Evolutionary conservation across 2,329 filamentous ascomycete genomes (phyloP).

Genomic region (Lachnellula arida): DNA sequence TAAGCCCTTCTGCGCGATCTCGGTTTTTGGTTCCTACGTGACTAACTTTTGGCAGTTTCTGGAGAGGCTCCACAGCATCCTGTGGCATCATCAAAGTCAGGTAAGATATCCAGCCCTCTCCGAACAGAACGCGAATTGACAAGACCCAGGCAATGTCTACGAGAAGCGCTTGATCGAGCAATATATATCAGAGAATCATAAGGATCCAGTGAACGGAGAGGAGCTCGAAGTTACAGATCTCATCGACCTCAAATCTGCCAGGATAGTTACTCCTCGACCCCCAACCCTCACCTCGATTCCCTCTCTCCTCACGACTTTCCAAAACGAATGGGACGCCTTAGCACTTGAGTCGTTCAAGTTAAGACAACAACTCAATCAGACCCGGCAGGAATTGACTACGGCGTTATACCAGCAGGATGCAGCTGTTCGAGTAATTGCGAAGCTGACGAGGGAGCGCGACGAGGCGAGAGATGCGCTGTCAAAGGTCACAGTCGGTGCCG

Average conservation of each 20-base stretch:
- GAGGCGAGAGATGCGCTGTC: slow-evolving; percentile 87
- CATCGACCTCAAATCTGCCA: slow-evolving; percentile 77
- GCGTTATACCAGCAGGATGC: slow-evolving; percentile 97
- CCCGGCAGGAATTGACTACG: slow-evolving; percentile 87
- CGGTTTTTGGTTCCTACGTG: slow-evolving; percentile 17
- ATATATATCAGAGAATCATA: slow-evolving; percentile 88
- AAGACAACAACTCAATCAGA: slow-evolving; percentile 83
- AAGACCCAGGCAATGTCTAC: slow-evolving; percentile 69
- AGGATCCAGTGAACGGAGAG: slow-evolving; percentile 85
- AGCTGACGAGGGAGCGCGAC: slow-evolving; percentile 84
- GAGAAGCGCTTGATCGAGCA: slow-evolving; percentile 94
- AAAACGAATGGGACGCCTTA: slow-evolving; percentile 96
- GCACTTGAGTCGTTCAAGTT: slow-evolving; percentile 89
- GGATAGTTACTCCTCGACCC: slow-evolving; percentile 81
- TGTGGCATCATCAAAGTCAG: slow-evolving; percentile 91
- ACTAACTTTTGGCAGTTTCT: slow-evolving; percentile 60
- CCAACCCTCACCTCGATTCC: slow-evolving; percentile 95
- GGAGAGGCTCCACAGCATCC: slow-evolving; percentile 94
- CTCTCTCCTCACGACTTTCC: slow-evolving; percentile 87
- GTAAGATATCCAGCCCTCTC: slow-evolving; percentile 45
- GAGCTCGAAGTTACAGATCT: slow-evolving; percentile 80
- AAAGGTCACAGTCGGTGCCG: slow-evolving; percentile 69
- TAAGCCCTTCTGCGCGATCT: slow-evolving; percentile 38
- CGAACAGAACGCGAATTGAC: slow-evolving; percentile 14
- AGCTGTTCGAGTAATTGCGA: slow-evolving; percentile 89